Conservation (phyloP, 805 yeast species). For the Candida sakaeoensis region DNA sequence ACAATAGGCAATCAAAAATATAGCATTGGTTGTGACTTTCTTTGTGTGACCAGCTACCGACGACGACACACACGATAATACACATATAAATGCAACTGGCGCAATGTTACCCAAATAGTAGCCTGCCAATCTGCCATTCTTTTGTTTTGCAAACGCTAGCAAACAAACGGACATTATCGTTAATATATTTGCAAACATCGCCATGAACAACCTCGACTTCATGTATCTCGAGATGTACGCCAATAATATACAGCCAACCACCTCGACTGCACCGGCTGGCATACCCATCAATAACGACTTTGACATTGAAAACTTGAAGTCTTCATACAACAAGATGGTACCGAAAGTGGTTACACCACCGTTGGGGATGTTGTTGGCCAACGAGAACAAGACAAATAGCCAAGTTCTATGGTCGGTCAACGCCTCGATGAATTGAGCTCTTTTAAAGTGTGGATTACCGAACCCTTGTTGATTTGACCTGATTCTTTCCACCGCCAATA, state of each 20-base stretch:
- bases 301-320: slow-evolving; percentile 22
- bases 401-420: slow-evolving; percentile 33
- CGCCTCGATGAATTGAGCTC: slow-evolving; percentile 35
- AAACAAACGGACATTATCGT: slow-evolving; percentile 26
- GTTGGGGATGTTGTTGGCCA: slow-evolving; percentile 29
- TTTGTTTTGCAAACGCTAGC: slow-evolving; percentile 38
- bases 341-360: slow-evolving; percentile 37
- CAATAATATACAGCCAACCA: slow-evolving; percentile 30
- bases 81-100: slow-evolving; percentile 26
- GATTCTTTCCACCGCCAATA: slow-evolving; percentile 30
- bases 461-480: slow-evolving; percentile 39
- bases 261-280: slow-evolving; percentile 48
- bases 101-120: slow-evolving; percentile 31
- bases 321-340: slow-evolving; percentile 25
- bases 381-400: slow-evolving; percentile 27
- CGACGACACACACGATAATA: slow-evolving; percentile 37
- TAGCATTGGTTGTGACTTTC: slow-evolving; percentile 44
- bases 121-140: slow-evolving; percentile 20
- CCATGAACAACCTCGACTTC: slow-evolving; percentile 25
- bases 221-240: slow-evolving; percentile 21
- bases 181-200: slow-evolving; percentile 20
- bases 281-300: slow-evolving; percentile 41
- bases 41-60: slow-evolving; percentile 59
- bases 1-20: slow-evolving; percentile 45
- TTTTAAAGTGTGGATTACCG: slow-evolving; percentile 36